A percentile compares a stretch with the other conserved stretches of the same genome.
Evolutionary conservation across 805 yeast genomes (phyloP).

Genomic region (Starmerella davenportii): DNA sequence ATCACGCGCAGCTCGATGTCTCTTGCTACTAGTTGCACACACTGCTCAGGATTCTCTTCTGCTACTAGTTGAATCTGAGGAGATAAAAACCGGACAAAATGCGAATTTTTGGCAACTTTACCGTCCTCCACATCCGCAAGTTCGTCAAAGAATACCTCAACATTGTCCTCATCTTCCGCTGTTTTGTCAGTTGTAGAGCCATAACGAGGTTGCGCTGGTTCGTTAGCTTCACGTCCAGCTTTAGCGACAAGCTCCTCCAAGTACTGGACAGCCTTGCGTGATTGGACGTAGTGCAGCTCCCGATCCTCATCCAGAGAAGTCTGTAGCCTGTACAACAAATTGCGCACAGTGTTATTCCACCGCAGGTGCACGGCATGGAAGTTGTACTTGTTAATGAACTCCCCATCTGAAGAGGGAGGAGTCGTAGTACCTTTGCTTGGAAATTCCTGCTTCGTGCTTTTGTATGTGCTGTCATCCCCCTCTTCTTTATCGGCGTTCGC

Average conservation of each 20-base stretch:
- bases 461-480: not conserved
- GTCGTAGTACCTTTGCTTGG: too few relatives aligned
- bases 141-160: conserved; percentile 22
- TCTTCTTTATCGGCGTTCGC: not conserved
- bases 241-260: conserved; percentile 34
- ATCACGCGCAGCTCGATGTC: conserved; percentile 48
- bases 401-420: conserved; percentile 3
- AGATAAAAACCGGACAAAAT: conserved; percentile 46
- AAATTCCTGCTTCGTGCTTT: not conserved
- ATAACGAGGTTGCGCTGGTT: not conserved
- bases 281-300: conserved; percentile 28
- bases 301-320: conserved; percentile 31
- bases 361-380: conserved; percentile 55
- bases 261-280: conserved; percentile 33
- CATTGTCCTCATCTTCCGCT: not conserved
- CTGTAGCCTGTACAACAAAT: conserved; percentile 42
- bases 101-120: conserved; percentile 31
- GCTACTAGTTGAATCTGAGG: conserved; percentile 68
- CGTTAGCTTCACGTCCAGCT: conserved; percentile 14
- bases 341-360: conserved; percentile 60
- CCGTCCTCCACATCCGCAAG: conserved; percentile 27
- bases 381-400: conserved; percentile 50
- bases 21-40: conserved; percentile 58
- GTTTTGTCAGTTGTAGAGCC: not conserved
- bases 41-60: conserved; percentile 34